Percentiles rank a stretch among this genome's conserved stretches.
Conservation (phyloP, 2,329 filamentous ascomycete species). For the Hymenoscyphus linearis region DNA sequence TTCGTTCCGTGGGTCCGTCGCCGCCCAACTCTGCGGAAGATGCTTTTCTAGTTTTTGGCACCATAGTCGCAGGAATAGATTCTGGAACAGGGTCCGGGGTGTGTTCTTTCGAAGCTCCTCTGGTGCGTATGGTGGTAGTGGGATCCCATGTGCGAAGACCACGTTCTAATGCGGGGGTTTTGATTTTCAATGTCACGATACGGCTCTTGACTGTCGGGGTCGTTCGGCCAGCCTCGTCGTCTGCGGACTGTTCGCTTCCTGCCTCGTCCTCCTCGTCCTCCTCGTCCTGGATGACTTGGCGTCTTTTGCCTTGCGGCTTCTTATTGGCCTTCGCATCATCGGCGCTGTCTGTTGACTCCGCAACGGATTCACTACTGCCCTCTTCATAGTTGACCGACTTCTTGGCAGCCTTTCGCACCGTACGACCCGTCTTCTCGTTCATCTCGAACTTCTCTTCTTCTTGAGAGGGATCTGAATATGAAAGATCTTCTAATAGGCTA, state of each 20-base stretch:
- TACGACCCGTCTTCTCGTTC: conserved; percentile 43
- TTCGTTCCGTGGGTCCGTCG: conserved; percentile 32
- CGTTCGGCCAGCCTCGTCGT: conserved; percentile 3
- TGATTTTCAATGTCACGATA: conserved; percentile 29
- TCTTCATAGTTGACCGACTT: conserved; percentile 45
- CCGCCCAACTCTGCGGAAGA: conserved; percentile 45
- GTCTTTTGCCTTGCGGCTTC: conserved; percentile 21
- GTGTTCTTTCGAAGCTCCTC: conserved; percentile 24
- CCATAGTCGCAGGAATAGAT: neutral
- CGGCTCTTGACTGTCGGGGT: conserved; percentile 7
- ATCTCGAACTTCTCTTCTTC: conserved; percentile 38
- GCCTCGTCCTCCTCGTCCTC: conserved; percentile 9
- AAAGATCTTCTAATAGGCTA: conserved; percentile 41
- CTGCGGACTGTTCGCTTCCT: neutral
- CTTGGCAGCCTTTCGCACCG: conserved; percentile 43
- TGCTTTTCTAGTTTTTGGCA: conserved; percentile 22
- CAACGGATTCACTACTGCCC: conserved; percentile 36
- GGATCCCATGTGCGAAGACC: conserved; percentile 28
- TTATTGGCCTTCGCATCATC: conserved; percentile 18
- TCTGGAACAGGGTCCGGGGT: conserved; percentile 13
- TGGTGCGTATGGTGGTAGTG: conserved; percentile 17
- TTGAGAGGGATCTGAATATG: conserved; percentile 41
- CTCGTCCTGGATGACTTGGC: neutral
- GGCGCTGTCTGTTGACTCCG: conserved; percentile 26
- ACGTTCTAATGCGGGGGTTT: conserved; percentile 20